Conservation (phyloP, 345 rosid genomes). For the Rhizophora apiculata region DNA sequence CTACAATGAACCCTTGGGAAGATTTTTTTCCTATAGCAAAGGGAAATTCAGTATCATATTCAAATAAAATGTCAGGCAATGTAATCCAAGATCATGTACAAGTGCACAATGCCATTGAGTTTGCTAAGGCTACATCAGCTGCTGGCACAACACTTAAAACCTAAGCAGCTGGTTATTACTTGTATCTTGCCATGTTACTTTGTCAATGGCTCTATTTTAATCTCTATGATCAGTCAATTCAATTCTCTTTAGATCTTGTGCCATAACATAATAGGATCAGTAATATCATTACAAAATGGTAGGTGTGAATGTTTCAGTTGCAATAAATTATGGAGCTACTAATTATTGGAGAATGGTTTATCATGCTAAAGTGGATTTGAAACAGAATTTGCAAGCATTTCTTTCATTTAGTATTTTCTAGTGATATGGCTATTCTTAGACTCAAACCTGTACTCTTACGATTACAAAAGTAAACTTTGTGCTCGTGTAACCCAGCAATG, state of each 20-base stretch:
- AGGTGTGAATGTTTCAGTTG: too few relatives aligned
- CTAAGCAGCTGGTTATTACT: constrained; percentile 27
- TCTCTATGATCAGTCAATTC: too few relatives aligned
- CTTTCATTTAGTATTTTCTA: background rate
- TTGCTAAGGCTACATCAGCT: constrained; percentile 30
- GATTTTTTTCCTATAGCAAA: constrained; percentile 23
- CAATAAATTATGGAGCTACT: too few relatives aligned
- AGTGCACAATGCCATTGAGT: constrained; percentile 21
- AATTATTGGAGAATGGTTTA: too few relatives aligned
- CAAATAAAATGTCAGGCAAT: constrained; percentile 32
- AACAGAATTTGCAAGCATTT: background rate
- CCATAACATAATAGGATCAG: too few relatives aligned
- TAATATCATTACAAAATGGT: too few relatives aligned
- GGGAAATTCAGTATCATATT: constrained; percentile 32
- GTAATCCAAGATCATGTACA: constrained; percentile 24
- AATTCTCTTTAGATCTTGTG: too few relatives aligned
- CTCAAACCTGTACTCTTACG: background rate
- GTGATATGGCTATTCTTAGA: background rate
- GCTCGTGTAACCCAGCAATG: background rate
- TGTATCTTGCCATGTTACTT: background rate
- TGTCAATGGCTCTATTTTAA: too few relatives aligned
- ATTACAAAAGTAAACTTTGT: background rate
- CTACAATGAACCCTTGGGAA: constrained; percentile 15
- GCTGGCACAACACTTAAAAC: constrained; percentile 23
- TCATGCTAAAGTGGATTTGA: background rate